phyloP scores from a whole-genome alignment of 345 rosid genomes.

The Schrenkiella parvula region DNA sequence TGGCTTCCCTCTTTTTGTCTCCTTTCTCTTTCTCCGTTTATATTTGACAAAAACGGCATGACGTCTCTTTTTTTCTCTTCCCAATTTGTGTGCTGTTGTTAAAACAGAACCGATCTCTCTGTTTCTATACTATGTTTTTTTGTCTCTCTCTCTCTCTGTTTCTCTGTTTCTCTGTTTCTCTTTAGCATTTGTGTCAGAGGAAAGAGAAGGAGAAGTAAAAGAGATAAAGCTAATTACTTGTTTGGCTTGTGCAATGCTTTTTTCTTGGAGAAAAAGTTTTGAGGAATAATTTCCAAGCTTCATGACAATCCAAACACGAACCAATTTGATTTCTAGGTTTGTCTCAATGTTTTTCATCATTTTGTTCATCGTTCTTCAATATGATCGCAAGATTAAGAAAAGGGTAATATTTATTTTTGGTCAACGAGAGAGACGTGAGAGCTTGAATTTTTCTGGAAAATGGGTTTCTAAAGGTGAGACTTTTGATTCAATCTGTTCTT shows the following conservation, averaged over 20 bases:
- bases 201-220: background rate
- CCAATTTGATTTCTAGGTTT: background rate
- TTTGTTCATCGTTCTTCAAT: background rate
- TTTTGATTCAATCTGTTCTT: background rate
- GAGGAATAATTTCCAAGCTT: background rate
- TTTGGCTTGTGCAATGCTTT: background rate
- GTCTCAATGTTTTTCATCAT: background rate
- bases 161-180: background rate
- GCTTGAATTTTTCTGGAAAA: background rate
- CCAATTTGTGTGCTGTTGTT: slow-evolving; percentile 12
- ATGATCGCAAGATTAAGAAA: background rate
- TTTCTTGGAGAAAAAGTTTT: background rate
- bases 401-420: background rate
- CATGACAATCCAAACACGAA: background rate
- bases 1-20: background rate
- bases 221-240: background rate
- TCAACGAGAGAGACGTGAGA: slow-evolving; percentile 1
- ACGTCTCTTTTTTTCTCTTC: background rate
- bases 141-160: background rate
- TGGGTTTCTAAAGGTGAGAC: background rate
- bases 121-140: slow-evolving; percentile 18
- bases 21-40: slow-evolving; percentile 1
- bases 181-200: background rate
- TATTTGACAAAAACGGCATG: slow-evolving; percentile 21
- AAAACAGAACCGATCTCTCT: slow-evolving; percentile 15